Evolutionary conservation across 192 early-diverging fungal species (phyloP).

Genomic region (Spinellus fusiger): DNA sequence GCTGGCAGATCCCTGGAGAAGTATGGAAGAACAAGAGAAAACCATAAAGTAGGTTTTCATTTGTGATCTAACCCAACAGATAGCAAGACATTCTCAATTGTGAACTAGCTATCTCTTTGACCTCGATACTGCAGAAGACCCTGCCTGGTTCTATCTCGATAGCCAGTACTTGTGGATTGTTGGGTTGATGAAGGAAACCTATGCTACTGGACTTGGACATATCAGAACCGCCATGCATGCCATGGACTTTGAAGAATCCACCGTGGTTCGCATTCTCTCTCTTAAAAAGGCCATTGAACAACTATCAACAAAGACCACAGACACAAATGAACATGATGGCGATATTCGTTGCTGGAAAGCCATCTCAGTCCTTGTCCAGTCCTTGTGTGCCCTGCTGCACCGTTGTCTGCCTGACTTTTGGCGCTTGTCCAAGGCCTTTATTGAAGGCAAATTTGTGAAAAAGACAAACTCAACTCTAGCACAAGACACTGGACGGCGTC

Average conservation of each 20-base stretch:
- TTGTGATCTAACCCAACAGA: too few relatives aligned
- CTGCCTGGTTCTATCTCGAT: slow-evolving; percentile 84
- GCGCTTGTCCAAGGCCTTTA: slow-evolving; percentile 80
- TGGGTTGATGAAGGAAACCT: slow-evolving; percentile 65
- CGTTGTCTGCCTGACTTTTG: slow-evolving; percentile 87
- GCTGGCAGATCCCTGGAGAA: slow-evolving; percentile 66
- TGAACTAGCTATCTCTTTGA: slow-evolving; percentile 59
- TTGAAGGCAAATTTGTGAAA: slow-evolving; percentile 76
- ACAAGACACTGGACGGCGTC: slow-evolving; percentile 27
- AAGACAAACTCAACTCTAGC: slow-evolving; percentile 55
- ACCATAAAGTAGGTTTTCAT: slow-evolving; percentile 79
- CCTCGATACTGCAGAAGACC: slow-evolving; percentile 74
- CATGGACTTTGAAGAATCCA: slow-evolving; percentile 15
- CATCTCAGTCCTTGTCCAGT: slow-evolving; percentile 60
- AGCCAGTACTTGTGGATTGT: slow-evolving; percentile 86
- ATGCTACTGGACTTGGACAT: slow-evolving; percentile 48
- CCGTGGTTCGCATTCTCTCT: slow-evolving; percentile 12
- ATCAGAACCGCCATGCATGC: slow-evolving; percentile 26
- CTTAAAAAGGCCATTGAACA: slow-evolving; percentile 32
- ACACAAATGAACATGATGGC: slow-evolving; percentile 41
- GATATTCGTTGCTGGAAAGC: slow-evolving; percentile 71
- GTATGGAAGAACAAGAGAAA: slow-evolving; percentile 86
- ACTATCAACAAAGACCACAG: slow-evolving; percentile 26
- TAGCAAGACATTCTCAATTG: background rate
- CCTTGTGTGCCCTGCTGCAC: slow-evolving; percentile 68